Base-by-base conservation (phyloP, 768 basidiomycete species). In the Mycena epipterygia region DNA sequence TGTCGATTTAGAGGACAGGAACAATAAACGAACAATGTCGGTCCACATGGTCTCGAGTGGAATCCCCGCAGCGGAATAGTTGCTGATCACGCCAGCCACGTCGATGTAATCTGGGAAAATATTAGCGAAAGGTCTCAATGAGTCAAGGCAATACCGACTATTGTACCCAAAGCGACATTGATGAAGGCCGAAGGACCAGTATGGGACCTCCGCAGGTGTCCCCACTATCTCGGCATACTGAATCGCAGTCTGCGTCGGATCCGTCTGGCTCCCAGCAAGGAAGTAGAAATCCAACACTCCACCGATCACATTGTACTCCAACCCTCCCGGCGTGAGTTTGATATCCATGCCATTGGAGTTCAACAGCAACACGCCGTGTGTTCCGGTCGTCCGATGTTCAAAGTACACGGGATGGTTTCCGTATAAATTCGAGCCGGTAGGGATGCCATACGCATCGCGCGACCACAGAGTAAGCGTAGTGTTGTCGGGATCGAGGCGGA, bases 1-100 rank as follows among this genome's bases (percentile, higher is more conserved):
- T 27, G 16, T 35, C n/a, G 14, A 64, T 19, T 9, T 21, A 17
- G 23, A 23, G 6, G 27, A 56, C 21, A 21, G 29, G 14, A 55
- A 48, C n/a, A 30, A 41, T 21, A 9, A 23, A 65, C 73, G 19
- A 73, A 87, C 90, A 39, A 93, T 93, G 77, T 93, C 92, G 2
- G 91, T 91, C 91, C 91, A 93, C 91, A 93, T 92, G 0, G 91
- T 92, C 78, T 93, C 91, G 5, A 93, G 84, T 9, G 91, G 92
- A 61, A 93, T 93, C 5, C 79, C 76, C 0, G 90, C 89, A 1
- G 80, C 84, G 1, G 89, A 86, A 70, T 93, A 93, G 76, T 87
- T 89, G 0, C 85, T 78, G 64, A 93, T 88, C 5, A 92, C 91
- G 39, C 82, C 79, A 0, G 90, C 87, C 1, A 92, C 90, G 35